A percentile compares a stretch with the other conserved stretches of the same genome.
Conservation (phyloP, 805 yeast species). For the Citeromyces matritensis region DNA sequence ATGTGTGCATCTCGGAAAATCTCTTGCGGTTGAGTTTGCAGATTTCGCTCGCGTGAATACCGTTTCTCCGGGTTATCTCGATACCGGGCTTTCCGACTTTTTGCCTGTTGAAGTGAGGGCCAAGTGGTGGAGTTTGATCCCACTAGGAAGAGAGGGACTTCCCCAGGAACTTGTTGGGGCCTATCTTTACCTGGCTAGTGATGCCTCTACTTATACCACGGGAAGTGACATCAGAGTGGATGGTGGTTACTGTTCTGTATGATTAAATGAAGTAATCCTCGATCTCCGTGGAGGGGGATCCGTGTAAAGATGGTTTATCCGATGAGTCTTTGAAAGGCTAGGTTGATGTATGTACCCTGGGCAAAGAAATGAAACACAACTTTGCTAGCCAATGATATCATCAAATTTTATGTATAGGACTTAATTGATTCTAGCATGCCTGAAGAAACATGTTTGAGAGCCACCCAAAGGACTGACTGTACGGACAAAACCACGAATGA, state of each 20-base stretch:
- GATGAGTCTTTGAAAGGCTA: too few species aligned
- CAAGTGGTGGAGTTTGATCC: constrained; percentile 17
- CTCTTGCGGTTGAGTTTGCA: constrained; percentile 31
- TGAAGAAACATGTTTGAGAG: too few species aligned
- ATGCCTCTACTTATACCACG: constrained; percentile 31
- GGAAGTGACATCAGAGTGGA: constrained; percentile 34
- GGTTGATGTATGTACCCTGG: too few species aligned
- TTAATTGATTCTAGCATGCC: too few species aligned
- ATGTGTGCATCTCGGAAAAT: constrained; percentile 28
- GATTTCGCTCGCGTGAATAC: constrained; percentile 36
- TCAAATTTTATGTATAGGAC: too few species aligned
- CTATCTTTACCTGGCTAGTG: constrained; percentile 35
- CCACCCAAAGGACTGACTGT: too few species aligned
- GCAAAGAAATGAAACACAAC: too few species aligned
- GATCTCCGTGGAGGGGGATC: too few species aligned
- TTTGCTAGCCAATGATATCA: too few species aligned
- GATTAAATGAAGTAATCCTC: too few species aligned
- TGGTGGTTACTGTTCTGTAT: constrained; percentile 23
- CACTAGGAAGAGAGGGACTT: constrained; percentile 31
- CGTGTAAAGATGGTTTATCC: too few species aligned
- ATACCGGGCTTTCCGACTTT: constrained; percentile 24
- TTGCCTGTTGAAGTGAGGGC: constrained; percentile 10
- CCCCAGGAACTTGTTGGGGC: constrained; percentile 37
- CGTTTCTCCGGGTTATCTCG: constrained; percentile 36
- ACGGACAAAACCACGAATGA: too few species aligned